phyloP scores from a whole-genome alignment of 441 rosid genomes.

The Biscutella auriculata region DNA sequence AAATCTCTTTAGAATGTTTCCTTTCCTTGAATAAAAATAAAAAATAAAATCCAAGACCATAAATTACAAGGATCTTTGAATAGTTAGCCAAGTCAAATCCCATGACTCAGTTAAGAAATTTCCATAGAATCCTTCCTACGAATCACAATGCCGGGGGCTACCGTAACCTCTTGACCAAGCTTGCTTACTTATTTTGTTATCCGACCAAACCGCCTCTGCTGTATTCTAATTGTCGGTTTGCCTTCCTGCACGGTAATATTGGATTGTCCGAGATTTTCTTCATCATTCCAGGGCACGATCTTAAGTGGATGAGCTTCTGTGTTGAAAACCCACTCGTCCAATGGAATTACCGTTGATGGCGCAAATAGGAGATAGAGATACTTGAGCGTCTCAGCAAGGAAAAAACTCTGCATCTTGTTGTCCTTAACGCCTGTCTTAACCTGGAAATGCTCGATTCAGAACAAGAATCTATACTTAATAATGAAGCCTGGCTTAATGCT shows the following conservation, averaged over 20 bases:
- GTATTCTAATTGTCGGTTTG: constrained; percentile 8
- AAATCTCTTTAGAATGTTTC: neutral
- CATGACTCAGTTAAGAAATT: neutral
- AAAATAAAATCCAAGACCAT: neutral
- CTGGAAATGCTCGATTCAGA: constrained; percentile 24
- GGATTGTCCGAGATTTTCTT: constrained; percentile 4
- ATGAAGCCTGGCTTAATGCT: neutral
- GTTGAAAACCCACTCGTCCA: constrained; percentile 96
- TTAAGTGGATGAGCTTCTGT: constrained; percentile 89
- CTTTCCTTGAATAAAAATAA: no score
- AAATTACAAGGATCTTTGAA: neutral
- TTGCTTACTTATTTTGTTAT: constrained; percentile 8
- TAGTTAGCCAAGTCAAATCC: neutral
- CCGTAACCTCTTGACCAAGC: neutral
- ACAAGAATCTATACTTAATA: neutral
- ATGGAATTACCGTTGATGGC: constrained; percentile 62
- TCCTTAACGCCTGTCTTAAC: constrained; percentile 77
- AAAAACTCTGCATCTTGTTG: constrained; percentile 96
- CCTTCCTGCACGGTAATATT: neutral
- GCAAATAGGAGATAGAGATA: constrained; percentile 86
- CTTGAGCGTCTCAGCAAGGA: constrained; percentile 87
- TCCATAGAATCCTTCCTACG: neutral
- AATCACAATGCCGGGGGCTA: constrained; percentile 8
- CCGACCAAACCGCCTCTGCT: constrained; percentile 18
- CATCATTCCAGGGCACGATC: constrained; percentile 39